phyloP scores from a whole-genome alignment of 2,329 filamentous ascomycete genomes.

The Xylariomycetidae sp. region DNA sequence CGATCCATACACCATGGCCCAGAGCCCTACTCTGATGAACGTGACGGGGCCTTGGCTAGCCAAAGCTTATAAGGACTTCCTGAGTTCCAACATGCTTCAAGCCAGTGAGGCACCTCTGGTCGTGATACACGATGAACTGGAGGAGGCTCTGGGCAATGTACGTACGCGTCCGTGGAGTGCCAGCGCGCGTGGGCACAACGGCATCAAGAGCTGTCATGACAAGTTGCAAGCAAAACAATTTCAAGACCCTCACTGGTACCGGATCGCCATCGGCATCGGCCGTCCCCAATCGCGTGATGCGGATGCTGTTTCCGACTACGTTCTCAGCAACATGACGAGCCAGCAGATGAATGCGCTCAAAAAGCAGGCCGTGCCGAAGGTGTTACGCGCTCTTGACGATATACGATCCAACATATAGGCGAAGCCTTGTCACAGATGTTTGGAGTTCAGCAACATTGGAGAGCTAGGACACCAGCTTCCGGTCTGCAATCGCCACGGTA shows the following conservation, averaged over 20 bases:
- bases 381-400: no score
- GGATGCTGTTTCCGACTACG: conserved; percentile 66
- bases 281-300: conserved; percentile 64
- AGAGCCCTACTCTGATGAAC: conserved; percentile 80
- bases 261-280: conserved; percentile 84
- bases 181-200: conserved; percentile 68
- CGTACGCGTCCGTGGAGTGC: conserved; percentile 55
- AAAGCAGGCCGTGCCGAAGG: conserved; percentile 41
- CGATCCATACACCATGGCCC: conserved; percentile 59
- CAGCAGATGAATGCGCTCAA: conserved; percentile 46
- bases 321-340: conserved; percentile 61
- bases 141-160: conserved; percentile 63
- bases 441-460: no score
- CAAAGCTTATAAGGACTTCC: conserved; percentile 55
- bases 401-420: no score
- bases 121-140: conserved; percentile 84
- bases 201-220: conserved; percentile 60
- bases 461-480: no score
- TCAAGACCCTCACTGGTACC: conserved; percentile 37
- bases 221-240: conserved; percentile 38
- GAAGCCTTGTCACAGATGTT: no score
- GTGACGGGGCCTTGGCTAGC: conserved; percentile 66
- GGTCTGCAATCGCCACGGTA: no score
- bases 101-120: conserved; percentile 44
- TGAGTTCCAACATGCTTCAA: no score